phyloP scores from a whole-genome alignment of 2,329 filamentous ascomycete species.

The Biscogniauxia sp. region DNA sequence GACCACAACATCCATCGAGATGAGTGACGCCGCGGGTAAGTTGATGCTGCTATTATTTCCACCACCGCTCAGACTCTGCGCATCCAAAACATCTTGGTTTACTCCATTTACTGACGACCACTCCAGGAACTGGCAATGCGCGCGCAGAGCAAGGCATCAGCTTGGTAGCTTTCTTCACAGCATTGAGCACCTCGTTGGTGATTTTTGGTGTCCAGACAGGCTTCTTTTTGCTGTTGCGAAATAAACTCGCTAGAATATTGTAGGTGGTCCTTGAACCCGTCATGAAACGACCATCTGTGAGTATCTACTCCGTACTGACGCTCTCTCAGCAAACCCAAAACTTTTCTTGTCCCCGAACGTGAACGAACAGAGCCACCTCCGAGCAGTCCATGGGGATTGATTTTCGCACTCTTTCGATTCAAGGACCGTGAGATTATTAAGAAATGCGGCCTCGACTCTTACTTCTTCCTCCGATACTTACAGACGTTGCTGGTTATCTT shows the following conservation, averaged over 20 bases:
- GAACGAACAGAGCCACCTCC: conserved; percentile 79
- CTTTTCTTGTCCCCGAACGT: conserved; percentile 80
- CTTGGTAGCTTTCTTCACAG: conserved; percentile 60
- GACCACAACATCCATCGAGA: conserved; percentile 5
- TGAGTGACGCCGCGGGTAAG: conserved; percentile 14
- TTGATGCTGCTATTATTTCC: not conserved
- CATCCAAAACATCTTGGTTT: no score
- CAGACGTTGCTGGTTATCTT: conserved; percentile 89
- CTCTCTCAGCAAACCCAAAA: conserved; percentile 69
- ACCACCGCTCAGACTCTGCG: not conserved
- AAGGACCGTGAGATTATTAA: conserved; percentile 81
- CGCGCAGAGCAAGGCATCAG: conserved; percentile 42
- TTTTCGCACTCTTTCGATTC: conserved; percentile 63
- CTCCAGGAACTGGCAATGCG: conserved; percentile 8
- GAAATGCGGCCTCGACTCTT: conserved; percentile 93
- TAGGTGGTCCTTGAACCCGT: conserved; percentile 41
- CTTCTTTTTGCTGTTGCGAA: conserved; percentile 73
- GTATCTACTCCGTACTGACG: conserved; percentile 18
- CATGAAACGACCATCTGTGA: conserved; percentile 5
- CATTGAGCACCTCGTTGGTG: conserved; percentile 59
- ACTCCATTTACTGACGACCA: not conserved
- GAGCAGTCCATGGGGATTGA: conserved; percentile 47
- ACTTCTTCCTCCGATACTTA: conserved; percentile 79
- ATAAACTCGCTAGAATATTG: conserved; percentile 81
- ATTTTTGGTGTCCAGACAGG: conserved; percentile 64